phyloP scores from a whole-genome alignment of 1,139 yeast species.

The Geotrichum restrictum region DNA sequence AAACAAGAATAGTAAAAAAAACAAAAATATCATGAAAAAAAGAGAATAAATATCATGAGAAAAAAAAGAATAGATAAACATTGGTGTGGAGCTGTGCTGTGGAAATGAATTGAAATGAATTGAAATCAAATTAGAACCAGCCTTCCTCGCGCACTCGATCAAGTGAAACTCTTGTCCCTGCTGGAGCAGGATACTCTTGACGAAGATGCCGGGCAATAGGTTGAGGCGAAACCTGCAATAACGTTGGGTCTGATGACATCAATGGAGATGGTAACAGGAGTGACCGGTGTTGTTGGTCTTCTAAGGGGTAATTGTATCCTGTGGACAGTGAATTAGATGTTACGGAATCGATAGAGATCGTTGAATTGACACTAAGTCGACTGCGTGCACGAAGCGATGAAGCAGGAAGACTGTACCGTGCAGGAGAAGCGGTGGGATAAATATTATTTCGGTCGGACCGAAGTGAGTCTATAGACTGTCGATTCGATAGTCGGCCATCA shows the following conservation, averaged over 20 bases:
- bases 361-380: conserved; percentile 13
- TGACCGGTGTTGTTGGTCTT: no score
- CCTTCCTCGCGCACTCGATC: conserved; percentile 17
- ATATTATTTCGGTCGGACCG: not conserved
- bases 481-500: not conserved
- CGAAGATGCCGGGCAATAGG: not conserved
- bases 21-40: not conserved
- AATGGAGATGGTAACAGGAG: not conserved
- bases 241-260: not conserved
- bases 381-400: conserved; percentile 11
- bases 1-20: not conserved
- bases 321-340: not conserved
- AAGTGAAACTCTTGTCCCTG: conserved; percentile 5
- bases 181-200: not conserved
- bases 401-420: conserved; percentile 12
- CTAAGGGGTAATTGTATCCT: not conserved
- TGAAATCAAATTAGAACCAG: conserved; percentile 11
- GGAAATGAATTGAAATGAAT: no score
- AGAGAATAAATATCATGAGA: no score
- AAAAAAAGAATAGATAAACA: not conserved
- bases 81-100: no score
- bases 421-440: not conserved
- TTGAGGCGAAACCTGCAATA: not conserved
- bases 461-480: conserved; percentile 11
- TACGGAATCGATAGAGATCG: conserved; percentile 10